These are phyloP conservation scores for Cubamyces sp. DNA, from an alignment of 768 basidiomycete species.

Conservation along the genomic window DNA sequence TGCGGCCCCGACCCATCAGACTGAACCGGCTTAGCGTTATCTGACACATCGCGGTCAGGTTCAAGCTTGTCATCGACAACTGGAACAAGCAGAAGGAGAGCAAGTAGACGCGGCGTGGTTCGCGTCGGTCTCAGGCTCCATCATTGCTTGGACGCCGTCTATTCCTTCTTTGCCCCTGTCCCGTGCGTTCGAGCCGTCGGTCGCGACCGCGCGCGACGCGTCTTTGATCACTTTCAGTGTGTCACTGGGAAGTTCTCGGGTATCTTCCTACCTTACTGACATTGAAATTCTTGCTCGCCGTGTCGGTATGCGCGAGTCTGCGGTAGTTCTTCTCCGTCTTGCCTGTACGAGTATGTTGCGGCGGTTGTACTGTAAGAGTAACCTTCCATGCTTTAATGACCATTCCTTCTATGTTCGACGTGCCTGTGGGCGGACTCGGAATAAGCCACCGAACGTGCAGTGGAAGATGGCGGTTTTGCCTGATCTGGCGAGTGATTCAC, in stretches of 20 bases:
- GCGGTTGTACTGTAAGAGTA: constrained; percentile 12
- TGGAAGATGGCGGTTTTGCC: constrained; percentile 7
- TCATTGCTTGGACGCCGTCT: neutral
- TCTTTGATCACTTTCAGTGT: constrained; percentile 31
- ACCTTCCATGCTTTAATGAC: constrained; percentile 9
- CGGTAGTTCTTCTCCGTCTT: neutral
- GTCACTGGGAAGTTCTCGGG: constrained; percentile 32
- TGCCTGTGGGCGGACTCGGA: neutral
- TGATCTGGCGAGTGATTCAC: neutral
- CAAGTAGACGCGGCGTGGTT: constrained; percentile 38
- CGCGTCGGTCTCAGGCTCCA: neutral
- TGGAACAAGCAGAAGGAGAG: constrained; percentile 74
- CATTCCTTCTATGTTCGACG: neutral
- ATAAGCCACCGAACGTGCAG: neutral
- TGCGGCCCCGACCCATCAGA: constrained; percentile 38
- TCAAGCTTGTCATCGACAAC: constrained; percentile 75
- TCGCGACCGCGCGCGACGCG: neutral
- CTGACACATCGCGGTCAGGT: constrained; percentile 25
- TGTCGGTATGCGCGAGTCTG: constrained; percentile 1
- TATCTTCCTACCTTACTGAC: constrained; percentile 7
- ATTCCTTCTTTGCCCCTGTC: neutral
- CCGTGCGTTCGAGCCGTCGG: neutral
- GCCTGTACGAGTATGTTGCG: constrained; percentile 11
- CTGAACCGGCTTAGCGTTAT: constrained; percentile 42
- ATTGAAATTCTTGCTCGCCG: neutral